These are phyloP conservation scores for Tylopilus vinaceipallidus DNA, from an alignment of 768 basidiomycete genomes.

Conservation along the genomic window DNA sequence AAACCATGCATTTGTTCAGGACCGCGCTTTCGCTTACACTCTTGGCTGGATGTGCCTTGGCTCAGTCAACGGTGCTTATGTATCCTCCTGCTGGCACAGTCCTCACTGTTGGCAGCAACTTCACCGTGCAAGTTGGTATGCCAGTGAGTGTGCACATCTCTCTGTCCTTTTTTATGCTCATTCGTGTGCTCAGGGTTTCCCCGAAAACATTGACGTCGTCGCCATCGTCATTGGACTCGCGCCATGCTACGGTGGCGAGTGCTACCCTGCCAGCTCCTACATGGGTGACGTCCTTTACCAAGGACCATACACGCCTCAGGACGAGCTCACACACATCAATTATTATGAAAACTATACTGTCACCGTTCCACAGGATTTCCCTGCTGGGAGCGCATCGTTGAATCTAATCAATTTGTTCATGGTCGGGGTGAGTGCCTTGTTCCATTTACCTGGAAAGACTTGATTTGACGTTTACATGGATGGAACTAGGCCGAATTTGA, in stretches of 20 bases:
- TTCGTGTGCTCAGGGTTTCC: conserved; percentile 10
- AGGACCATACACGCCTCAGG: conserved; percentile 33
- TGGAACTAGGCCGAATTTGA: conserved; percentile 5
- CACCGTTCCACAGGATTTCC: conserved; percentile 23
- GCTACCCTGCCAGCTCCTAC: conserved; percentile 20
- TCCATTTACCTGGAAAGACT: background rate
- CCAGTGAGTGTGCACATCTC: conserved; percentile 6
- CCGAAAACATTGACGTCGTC: conserved; percentile 26
- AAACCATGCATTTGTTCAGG: conserved; percentile 18
- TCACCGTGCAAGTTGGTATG: conserved; percentile 19
- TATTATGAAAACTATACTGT: conserved; percentile 35
- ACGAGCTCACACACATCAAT: no score
- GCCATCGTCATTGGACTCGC: conserved; percentile 34
- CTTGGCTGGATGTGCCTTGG: conserved; percentile 14
- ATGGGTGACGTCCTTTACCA: conserved; percentile 36
- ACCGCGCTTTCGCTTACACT: conserved; percentile 12
- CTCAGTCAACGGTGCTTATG: conserved; percentile 12
- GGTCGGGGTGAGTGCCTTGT: conserved; percentile 37
- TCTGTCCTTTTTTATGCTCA: background rate
- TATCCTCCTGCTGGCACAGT: conserved; percentile 7
- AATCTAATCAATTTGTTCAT: conserved; percentile 37
- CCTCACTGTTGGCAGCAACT: conserved; percentile 6
- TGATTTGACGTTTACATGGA: background rate
- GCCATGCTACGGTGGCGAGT: conserved; percentile 21
- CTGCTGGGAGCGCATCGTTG: conserved; percentile 32